A percentile compares a stretch with the other conserved stretches of the same genome.
Evolutionary conservation across 2,329 filamentous ascomycete species (phyloP).

Genomic region (Neonectria sp.): DNA sequence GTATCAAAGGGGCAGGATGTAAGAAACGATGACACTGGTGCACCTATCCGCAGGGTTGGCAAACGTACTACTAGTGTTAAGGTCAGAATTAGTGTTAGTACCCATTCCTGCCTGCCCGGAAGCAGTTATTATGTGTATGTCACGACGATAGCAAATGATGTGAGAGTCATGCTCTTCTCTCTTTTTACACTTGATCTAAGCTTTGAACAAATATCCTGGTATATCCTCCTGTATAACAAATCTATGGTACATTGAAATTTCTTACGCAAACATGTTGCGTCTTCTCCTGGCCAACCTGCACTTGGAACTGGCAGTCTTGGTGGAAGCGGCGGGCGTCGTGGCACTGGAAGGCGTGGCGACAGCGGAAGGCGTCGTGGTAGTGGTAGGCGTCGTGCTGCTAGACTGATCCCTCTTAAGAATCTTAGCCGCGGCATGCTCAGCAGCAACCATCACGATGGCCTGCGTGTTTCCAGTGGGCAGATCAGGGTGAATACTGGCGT

Average conservation of each 20-base stretch:
- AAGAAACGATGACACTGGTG: too few species aligned
- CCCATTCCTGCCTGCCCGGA: too few species aligned
- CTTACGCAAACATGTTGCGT: neutral
- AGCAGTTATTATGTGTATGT: too few species aligned
- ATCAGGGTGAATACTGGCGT: conserved; percentile 79
- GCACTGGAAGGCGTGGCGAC: neutral
- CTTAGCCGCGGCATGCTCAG: conserved; percentile 69
- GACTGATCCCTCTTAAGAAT: conserved; percentile 24
- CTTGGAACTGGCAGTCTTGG: neutral
- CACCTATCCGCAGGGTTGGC: too few species aligned
- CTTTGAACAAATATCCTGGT: neutral
- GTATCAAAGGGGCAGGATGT: neutral
- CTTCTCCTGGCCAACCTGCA: conserved; percentile 2
- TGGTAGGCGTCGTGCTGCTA: neutral
- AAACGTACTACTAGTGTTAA: too few species aligned
- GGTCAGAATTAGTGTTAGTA: too few species aligned
- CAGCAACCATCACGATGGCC: conserved; percentile 74
- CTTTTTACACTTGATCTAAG: too few species aligned
- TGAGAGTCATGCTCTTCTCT: too few species aligned
- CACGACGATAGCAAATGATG: too few species aligned
- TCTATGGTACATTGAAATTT: neutral
- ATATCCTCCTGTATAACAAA: neutral
- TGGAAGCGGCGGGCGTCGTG: neutral
- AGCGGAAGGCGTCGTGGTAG: neutral
- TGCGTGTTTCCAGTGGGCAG: conserved; percentile 79